Evolutionary conservation across 768 basidiomycete species (phyloP), one percentile per base, ranked within the genome.

Genomic region (Mycena rebaudengoi): DNA sequence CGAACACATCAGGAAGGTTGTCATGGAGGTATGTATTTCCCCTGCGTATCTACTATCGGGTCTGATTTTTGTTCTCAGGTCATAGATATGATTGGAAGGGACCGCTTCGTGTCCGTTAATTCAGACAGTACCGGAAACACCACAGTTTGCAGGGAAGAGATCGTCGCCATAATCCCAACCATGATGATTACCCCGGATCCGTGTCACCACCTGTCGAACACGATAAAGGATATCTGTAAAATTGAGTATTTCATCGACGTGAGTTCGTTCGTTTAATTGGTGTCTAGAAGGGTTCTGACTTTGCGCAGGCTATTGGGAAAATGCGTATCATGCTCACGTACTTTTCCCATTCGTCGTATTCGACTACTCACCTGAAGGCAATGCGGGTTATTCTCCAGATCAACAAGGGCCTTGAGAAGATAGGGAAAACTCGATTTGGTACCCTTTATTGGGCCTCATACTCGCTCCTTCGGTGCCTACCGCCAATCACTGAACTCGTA

Each of bases 91-190:
- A 45, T 74, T 45, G 73, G 73, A 4, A 33, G 21, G 1, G 30
- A 45, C 23, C 52, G 43, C 7, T 72, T 74, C 45, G 52, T 45
- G 3, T 65, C 45, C 1, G 63, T 63, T 1, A 53, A 45, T 6
- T 69, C 64, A 0, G 73, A 74, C 53, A 72, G 65, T 39, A 72
- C 73, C 5, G 69, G 71, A 5, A 74, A 74, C 33, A 72, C 68
- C 1, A 37, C 29, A 16, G 18, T 55, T 0, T 65, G 64, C 6
- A 46, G 70, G 8, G 44, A 64, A n/a, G 7, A 50, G 1, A 25
- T 69, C 18, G 29, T 39, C 3, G 41, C 29, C 1, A 43, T 68
- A 21, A 55, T 65, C 23, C 59, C 65, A 1, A 68, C 56, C 44
- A 62, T 71, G 26, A 29, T 71, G 16, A 60, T 64, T 21, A 41